phyloP scores from a whole-genome alignment of 2,329 filamentous ascomycete genomes.

The Monosporascus ibericus region DNA sequence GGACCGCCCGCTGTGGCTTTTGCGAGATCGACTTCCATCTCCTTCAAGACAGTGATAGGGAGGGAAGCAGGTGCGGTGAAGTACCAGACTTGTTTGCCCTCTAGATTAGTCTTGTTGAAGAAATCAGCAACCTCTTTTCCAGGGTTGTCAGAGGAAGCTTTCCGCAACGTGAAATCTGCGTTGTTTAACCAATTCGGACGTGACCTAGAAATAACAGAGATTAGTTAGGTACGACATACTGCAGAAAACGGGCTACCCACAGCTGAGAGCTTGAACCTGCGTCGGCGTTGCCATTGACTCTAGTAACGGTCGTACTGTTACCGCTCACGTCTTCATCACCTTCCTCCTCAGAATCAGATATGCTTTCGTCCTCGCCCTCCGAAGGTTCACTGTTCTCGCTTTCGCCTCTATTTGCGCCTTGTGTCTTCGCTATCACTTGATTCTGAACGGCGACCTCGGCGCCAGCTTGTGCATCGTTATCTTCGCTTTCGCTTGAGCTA shows the following conservation, averaged over 20 bases:
- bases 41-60: slow-evolving; percentile 60
- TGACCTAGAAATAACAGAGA: slow-evolving; percentile 12
- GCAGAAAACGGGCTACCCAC: slow-evolving; percentile 11
- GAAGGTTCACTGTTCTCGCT: slow-evolving; percentile 5
- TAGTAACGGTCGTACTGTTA: slow-evolving; percentile 11
- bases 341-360: background rate
- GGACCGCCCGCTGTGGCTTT: slow-evolving; percentile 45
- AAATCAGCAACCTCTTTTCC: slow-evolving; percentile 45
- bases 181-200: slow-evolving; percentile 37
- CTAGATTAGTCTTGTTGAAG: slow-evolving; percentile 51
- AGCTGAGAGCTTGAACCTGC: slow-evolving; percentile 11
- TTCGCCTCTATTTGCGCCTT: slow-evolving; percentile 2
- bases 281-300: slow-evolving; percentile 9
- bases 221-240: background rate
- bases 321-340: slow-evolving; percentile 1
- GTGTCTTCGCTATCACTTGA: background rate
- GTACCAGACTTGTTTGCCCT: slow-evolving; percentile 75
- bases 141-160: slow-evolving; percentile 34
- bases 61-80: slow-evolving; percentile 67
- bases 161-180: slow-evolving; percentile 49
- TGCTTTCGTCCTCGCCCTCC: slow-evolving; percentile 7
- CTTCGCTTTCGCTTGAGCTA: slow-evolving; percentile 29
- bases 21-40: slow-evolving; percentile 55
- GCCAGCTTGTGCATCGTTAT: slow-evolving; percentile 22
- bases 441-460: background rate